phyloP scores from a whole-genome alignment of 2,329 filamentous ascomycete species.

The Sporothrix dimorphospora region DNA sequence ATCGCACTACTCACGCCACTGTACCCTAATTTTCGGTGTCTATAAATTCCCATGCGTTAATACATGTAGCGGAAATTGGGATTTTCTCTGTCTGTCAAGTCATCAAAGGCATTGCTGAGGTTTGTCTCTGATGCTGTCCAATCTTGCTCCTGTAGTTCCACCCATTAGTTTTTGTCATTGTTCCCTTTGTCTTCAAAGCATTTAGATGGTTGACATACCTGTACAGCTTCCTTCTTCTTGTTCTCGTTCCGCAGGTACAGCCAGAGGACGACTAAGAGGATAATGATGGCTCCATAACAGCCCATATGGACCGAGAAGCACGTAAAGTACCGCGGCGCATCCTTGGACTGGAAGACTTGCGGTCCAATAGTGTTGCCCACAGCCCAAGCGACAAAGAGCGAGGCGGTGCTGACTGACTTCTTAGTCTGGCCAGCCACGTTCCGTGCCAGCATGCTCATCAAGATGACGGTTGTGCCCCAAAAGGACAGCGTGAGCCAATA shows the following conservation, averaged over 20 bases:
- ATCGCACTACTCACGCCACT: too few species aligned
- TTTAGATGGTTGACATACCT: conserved; percentile 34
- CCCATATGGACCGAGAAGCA: conserved; percentile 71
- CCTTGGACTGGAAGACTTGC: conserved; percentile 63
- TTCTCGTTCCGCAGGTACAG: conserved; percentile 62
- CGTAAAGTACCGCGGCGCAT: conserved; percentile 68
- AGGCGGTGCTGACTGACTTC: conserved; percentile 67
- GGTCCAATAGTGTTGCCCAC: conserved; percentile 50
- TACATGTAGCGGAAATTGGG: conserved; percentile 61
- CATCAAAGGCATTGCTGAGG: conserved; percentile 61
- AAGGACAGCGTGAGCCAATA: conserved; percentile 78
- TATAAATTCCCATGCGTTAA: not conserved
- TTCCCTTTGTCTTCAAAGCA: not conserved
- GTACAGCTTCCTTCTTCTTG: conserved; percentile 52
- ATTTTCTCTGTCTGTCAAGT: conserved; percentile 66
- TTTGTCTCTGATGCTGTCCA: conserved; percentile 42
- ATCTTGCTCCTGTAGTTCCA: not conserved
- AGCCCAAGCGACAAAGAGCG: conserved; percentile 72
- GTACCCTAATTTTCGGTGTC: too few species aligned
- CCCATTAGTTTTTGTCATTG: not conserved
- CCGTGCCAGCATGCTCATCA: conserved; percentile 66
- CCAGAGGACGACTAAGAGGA: conserved; percentile 60
- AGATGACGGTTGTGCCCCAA: conserved; percentile 68
- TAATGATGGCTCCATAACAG: conserved; percentile 65
- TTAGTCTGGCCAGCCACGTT: conserved; percentile 76